Evolutionary conservation across 305 asterid genomes (phyloP).

Genomic region (Solanum chacoense): DNA sequence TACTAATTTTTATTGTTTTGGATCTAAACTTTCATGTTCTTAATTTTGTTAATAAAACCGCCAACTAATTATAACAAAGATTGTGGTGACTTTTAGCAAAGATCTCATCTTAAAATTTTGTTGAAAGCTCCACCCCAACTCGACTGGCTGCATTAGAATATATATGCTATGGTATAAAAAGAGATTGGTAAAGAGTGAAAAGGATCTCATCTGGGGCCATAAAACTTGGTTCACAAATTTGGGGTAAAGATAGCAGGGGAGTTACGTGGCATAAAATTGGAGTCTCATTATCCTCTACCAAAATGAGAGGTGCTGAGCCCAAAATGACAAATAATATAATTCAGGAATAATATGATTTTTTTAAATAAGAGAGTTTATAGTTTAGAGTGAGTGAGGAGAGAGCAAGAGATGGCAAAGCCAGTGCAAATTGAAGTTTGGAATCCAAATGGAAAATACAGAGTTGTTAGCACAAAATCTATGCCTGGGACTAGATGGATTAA

Average conservation of each 20-base stretch:
- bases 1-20: neutral
- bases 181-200: neutral
- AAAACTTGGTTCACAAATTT: neutral
- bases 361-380: neutral
- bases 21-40: neutral
- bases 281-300: slow-evolving; percentile 19
- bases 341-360: too few relatives aligned
- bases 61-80: too few relatives aligned
- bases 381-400: neutral
- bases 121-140: too few relatives aligned
- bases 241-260: slow-evolving; percentile 12
- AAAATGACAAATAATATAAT: neutral
- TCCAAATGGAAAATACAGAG: slow-evolving; percentile 87
- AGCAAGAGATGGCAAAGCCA: slow-evolving; percentile 54
- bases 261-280: slow-evolving; percentile 15
- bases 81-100: neutral
- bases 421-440: slow-evolving; percentile 79
- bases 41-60: neutral
- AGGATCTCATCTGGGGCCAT: neutral
- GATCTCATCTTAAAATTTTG: too few relatives aligned
- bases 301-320: slow-evolving; percentile 25
- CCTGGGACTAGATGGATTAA: slow-evolving; percentile 96
- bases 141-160: too few relatives aligned
- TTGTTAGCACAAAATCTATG: slow-evolving; percentile 87
- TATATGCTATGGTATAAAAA: neutral